Percentiles rank a stretch among this genome's conserved stretches.
Conservation (phyloP, 2,329 filamentous ascomycete genomes). For the Paraphoma sp. region DNA sequence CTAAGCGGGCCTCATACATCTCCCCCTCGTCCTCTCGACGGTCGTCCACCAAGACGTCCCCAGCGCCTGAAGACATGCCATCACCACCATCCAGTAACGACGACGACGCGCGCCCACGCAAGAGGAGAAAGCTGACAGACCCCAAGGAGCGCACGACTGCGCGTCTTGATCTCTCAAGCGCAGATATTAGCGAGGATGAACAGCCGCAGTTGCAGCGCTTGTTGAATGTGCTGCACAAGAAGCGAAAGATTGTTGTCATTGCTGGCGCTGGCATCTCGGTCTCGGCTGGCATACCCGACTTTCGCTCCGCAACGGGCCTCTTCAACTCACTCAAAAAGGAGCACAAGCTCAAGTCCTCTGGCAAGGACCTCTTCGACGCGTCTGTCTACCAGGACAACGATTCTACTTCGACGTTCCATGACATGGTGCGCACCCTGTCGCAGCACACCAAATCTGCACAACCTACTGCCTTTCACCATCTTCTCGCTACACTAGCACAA, state of each 20-base stretch:
- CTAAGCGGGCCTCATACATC: slow-evolving; percentile 38
- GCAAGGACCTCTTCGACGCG: slow-evolving; percentile 95
- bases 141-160: slow-evolving; percentile 78
- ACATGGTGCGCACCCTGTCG: slow-evolving; percentile 91
- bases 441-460: slow-evolving; percentile 76
- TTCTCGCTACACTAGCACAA: slow-evolving; percentile 86
- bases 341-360: slow-evolving; percentile 90
- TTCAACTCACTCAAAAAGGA: slow-evolving; percentile 85
- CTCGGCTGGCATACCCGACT: slow-evolving; percentile 95
- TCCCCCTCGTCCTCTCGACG: slow-evolving; percentile 54
- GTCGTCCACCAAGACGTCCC: slow-evolving; percentile 55
- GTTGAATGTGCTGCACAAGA: slow-evolving; percentile 77
- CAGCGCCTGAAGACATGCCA: slow-evolving; percentile 54
- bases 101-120: slow-evolving; percentile 73
- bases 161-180: slow-evolving; percentile 73
- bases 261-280: slow-evolving; percentile 97
- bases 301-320: slow-evolving; percentile 87
- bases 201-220: slow-evolving; percentile 71
- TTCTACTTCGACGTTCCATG: slow-evolving; percentile 89
- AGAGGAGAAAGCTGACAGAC: slow-evolving; percentile 68
- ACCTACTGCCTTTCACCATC: slow-evolving; percentile 90
- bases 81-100: slow-evolving; percentile 56
- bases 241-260: slow-evolving; percentile 96
- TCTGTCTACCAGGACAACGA: slow-evolving; percentile 94
- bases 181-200: slow-evolving; percentile 62